Conservation (phyloP, 345 rosid genomes). For the Moricandia moricandioides region DNA sequence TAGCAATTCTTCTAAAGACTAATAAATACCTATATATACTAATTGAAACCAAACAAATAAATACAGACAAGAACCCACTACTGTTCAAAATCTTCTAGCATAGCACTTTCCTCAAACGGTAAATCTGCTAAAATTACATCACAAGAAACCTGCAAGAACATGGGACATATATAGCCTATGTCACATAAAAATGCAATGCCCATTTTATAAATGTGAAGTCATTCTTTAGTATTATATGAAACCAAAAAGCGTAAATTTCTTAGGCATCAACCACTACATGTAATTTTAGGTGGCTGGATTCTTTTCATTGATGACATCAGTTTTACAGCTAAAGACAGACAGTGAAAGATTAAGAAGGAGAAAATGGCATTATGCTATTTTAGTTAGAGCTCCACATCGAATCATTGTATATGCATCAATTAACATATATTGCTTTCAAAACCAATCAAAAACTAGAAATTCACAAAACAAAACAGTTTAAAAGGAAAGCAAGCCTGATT, state of each 20-base stretch:
- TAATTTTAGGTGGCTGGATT: slow-evolving; percentile 21
- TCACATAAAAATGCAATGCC: neutral
- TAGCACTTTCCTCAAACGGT: slow-evolving; percentile 52
- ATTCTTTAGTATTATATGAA: slow-evolving; percentile 21
- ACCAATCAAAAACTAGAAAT: neutral
- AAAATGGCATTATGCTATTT: neutral
- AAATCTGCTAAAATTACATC: slow-evolving; percentile 6
- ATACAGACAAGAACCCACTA: slow-evolving; percentile 21
- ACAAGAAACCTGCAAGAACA: slow-evolving; percentile 21
- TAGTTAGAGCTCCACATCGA: slow-evolving; percentile 4
- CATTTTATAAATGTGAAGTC: neutral
- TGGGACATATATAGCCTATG: neutral
- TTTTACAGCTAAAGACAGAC: slow-evolving; percentile 26
- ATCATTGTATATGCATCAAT: neutral
- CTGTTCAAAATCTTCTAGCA: slow-evolving; percentile 26
- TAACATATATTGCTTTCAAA: slow-evolving; percentile 6
- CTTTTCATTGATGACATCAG: slow-evolving; percentile 23
- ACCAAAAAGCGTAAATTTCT: slow-evolving; percentile 14
- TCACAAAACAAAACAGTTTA: neutral
- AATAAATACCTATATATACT: neutral
- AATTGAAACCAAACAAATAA: neutral
- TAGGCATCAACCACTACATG: slow-evolving; percentile 30
- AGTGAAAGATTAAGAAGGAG: slow-evolving; percentile 18
- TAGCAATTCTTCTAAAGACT: slow-evolving; percentile 5
- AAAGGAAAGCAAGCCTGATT: neutral